Evolutionary conservation across 2,329 filamentous ascomycete genomes (phyloP), one percentile per base, ranked within the genome.

Genomic region (Colletotrichum sp.): DNA sequence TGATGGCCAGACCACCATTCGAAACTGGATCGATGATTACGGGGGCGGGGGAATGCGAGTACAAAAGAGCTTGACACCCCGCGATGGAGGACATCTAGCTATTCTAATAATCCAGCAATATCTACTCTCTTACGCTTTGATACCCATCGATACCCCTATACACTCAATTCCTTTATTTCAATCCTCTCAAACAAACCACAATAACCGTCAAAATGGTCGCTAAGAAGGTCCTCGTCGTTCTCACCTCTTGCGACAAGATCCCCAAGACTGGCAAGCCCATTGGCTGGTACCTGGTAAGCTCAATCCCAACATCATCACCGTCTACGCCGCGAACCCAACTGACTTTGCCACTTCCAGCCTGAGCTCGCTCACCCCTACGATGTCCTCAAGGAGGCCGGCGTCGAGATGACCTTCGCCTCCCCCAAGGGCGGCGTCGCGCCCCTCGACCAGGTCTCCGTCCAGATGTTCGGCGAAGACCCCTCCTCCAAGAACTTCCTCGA

Each of bases 221-320:
- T 79, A 94, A 93, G 84, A 94, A 93, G 73, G 86, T 95, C 78
- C 93, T 95, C 86, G 86, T 95, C 83, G 91, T 95, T 74, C 90
- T 95, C 77, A 94, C 92, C 78, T 95, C 93, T 76, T 88, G 90
- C 82, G 84, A 82, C 81, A 84, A 86, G 83, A 87, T 91, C 64
- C 86, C 86, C 79, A 82, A 85, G 79, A 86, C 88, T 60, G 87
- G 87, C 80, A 86, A 87, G 80, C 89, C 89, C 12, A 95, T 93
- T 0, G 94, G 94, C 78, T 95, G 93, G 93, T 95, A 91, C 81
- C 86, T 95, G 80, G 92, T 93, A 86, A 65, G 86, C 77, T 36
- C n/a, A 15, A 18, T 3, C 12, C 34, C 62, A 26, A 28, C 21
- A n/a, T 34, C 21, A 30, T 9, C 13, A 28, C 7, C 12, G 6